Conservation (phyloP, 352 stramenopile species). For the Pythium apleroticum region DNA sequence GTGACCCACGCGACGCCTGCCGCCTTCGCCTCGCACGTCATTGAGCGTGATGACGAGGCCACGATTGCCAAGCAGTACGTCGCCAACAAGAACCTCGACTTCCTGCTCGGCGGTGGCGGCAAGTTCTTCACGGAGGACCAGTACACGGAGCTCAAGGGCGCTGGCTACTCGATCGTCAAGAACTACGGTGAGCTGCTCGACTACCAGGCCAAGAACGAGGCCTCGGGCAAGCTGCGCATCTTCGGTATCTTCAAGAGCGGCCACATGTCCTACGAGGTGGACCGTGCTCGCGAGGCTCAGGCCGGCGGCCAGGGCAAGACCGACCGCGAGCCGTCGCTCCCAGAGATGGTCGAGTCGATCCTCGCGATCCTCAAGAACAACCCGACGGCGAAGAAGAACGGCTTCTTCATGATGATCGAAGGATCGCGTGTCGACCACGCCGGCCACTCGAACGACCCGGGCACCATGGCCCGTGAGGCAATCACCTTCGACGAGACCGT, state of each 20-base stretch:
- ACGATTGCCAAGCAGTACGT: conserved; percentile 62
- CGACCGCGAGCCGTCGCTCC: conserved; percentile 50
- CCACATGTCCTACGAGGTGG: conserved; percentile 74
- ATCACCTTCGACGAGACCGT: conserved; percentile 72
- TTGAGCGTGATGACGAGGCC: conserved; percentile 52
- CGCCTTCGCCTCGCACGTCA: conserved; percentile 52
- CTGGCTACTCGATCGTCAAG: conserved; percentile 50
- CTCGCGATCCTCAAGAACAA: conserved; percentile 67
- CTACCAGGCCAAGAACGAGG: conserved; percentile 50
- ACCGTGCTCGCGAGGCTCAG: conserved; percentile 42
- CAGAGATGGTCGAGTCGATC: conserved; percentile 66
- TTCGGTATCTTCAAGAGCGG: conserved; percentile 60
- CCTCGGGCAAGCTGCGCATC: conserved; percentile 45
- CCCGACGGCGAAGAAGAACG: conserved; percentile 65
- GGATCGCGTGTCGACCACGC: conserved; percentile 71
- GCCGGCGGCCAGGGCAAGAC: conserved; percentile 34
- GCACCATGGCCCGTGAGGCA: conserved; percentile 65
- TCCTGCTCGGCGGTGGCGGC: conserved; percentile 50
- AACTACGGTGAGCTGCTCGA: conserved; percentile 56
- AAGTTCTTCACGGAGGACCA: conserved; percentile 54
- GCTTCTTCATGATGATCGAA: conserved; percentile 79
- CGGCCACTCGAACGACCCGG: conserved; percentile 65
- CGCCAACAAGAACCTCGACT: conserved; percentile 69
- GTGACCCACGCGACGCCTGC: conserved; percentile 64
- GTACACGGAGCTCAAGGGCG: conserved; percentile 38